phyloP scores from a whole-genome alignment of 306 rosid species.

The Albizia julibrissin region DNA sequence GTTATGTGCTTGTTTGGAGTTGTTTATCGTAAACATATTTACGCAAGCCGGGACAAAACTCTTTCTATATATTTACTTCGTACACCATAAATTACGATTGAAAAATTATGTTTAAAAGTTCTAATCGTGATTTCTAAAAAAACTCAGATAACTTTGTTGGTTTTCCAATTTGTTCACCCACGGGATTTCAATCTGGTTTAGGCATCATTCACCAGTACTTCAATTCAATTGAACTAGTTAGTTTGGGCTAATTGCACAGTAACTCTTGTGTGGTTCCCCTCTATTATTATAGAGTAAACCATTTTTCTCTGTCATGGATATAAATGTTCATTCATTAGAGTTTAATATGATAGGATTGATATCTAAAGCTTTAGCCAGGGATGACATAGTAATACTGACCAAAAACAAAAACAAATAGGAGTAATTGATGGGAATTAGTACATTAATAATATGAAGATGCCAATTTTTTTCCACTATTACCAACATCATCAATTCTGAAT shows the following conservation, averaged over 20 bases:
- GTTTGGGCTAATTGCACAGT: background rate
- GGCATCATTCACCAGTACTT: background rate
- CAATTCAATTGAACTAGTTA: background rate
- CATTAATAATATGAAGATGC: background rate
- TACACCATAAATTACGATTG: too few relatives aligned
- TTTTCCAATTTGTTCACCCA: too few relatives aligned
- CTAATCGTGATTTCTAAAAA: too few relatives aligned
- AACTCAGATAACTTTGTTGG: too few relatives aligned
- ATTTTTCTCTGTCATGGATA: background rate
- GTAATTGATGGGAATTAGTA: background rate
- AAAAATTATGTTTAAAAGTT: too few relatives aligned
- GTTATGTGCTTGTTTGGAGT: too few relatives aligned
- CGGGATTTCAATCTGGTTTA: too few relatives aligned
- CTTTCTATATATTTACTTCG: too few relatives aligned
- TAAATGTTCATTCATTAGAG: background rate
- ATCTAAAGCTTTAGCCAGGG: background rate
- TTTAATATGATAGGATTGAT: background rate
- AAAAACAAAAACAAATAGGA: background rate
- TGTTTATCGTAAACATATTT: too few relatives aligned
- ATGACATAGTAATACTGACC: background rate
- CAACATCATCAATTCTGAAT: slow-evolving; percentile 15
- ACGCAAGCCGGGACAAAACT: too few relatives aligned
- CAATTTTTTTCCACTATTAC: background rate
- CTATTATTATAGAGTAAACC: background rate
- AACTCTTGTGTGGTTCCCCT: background rate